Evolutionary conservation across 768 basidiomycete species (phyloP).

Genomic region (Leccinum fibrillosum): DNA sequence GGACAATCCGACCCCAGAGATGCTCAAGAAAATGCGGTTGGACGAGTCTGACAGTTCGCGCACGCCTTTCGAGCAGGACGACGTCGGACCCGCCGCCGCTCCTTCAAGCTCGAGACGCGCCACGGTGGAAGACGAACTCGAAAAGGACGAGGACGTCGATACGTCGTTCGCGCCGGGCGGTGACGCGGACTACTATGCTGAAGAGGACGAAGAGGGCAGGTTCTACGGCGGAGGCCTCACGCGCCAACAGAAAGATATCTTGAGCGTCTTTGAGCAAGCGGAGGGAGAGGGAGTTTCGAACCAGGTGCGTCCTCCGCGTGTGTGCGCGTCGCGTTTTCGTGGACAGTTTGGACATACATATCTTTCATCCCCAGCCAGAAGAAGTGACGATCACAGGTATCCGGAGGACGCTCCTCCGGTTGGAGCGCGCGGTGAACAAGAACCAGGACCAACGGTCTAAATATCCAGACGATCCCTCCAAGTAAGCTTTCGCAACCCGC

Average conservation of each 20-base stretch:
- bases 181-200: constrained; percentile 86
- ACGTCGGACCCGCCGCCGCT: neutral
- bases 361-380: constrained; percentile 45
- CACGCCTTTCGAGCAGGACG: constrained; percentile 12
- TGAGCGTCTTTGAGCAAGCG: constrained; percentile 88
- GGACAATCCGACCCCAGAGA: constrained; percentile 74
- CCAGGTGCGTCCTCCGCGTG: constrained; percentile 52
- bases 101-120: constrained; percentile 37
- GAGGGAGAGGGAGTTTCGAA: constrained; percentile 60
- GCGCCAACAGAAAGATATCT: constrained; percentile 88
- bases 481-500: constrained; percentile 43
- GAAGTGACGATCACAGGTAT: constrained; percentile 68
- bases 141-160: constrained; percentile 18
- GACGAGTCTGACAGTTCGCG: constrained; percentile 32
- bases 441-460: constrained; percentile 98
- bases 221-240: constrained; percentile 95
- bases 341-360: neutral
- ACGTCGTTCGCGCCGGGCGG: constrained; percentile 74
- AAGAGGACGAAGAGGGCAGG: constrained; percentile 89
- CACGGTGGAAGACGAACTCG: constrained; percentile 58
- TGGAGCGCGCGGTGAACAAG: constrained; percentile 89
- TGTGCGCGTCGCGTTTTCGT: neutral
- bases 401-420: constrained; percentile 67
- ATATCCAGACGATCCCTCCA: constrained; percentile 87
- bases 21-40: constrained; percentile 75